Conservation (phyloP, 192 early-diverging fungal species). For the Rhizoclosmatium globosum region DNA sequence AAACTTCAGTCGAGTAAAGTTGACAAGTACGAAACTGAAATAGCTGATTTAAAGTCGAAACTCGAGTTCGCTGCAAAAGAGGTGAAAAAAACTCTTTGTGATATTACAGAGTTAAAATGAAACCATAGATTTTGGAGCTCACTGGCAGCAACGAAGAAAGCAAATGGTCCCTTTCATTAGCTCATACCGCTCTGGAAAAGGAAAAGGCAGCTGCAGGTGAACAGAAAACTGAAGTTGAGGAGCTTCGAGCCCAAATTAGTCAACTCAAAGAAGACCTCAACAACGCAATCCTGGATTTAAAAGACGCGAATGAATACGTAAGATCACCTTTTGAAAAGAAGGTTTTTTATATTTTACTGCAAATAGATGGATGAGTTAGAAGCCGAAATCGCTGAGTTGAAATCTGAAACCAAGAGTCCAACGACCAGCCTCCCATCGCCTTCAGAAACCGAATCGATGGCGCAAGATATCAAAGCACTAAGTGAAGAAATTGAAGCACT, state of each 20-base stretch:
- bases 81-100: slow-evolving; percentile 5
- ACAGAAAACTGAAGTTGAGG: background rate
- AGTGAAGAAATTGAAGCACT: slow-evolving; percentile 1
- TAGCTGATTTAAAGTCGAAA: background rate
- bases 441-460: background rate
- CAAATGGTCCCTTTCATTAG: slow-evolving; percentile 17
- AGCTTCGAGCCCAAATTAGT: background rate
- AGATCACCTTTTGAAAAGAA: background rate
- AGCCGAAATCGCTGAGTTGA: background rate
- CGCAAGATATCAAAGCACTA: background rate
- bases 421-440: background rate
- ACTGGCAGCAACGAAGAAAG: slow-evolving; percentile 1
- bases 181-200: background rate
- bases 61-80: background rate
- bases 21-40: background rate
- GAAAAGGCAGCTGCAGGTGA: background rate
- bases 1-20: slow-evolving; percentile 1
- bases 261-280: slow-evolving; percentile 2
- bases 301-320: slow-evolving; percentile 33
- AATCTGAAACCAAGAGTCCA: background rate
- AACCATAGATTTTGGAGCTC: no score
- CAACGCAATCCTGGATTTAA: slow-evolving; percentile 22
- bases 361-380: slow-evolving; percentile 8
- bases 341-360: background rate
- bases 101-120: no score